Percentiles rank a stretch among this genome's conserved stretches.
Evolutionary conservation across 108 stramenopile species (phyloP).

Genomic region (Chaetoceros tenuissimus): DNA sequence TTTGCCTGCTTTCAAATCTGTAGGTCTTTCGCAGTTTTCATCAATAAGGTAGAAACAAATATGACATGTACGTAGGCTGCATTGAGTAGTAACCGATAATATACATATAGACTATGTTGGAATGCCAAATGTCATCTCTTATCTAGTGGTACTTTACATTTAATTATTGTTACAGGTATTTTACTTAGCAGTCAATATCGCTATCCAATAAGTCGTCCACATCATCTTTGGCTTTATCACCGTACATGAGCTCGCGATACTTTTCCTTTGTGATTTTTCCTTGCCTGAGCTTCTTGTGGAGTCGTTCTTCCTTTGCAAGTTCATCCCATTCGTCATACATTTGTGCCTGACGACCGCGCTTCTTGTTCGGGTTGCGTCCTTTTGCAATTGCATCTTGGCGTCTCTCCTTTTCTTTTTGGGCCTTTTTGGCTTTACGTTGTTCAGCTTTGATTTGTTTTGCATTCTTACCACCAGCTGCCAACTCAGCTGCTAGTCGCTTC

Average conservation of each 20-base stretch:
- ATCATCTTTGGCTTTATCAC: conserved; percentile 19
- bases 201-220: conserved; percentile 8
- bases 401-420: conserved; percentile 44
- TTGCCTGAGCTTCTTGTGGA: conserved; percentile 78
- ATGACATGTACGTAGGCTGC: no score
- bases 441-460: conserved; percentile 88
- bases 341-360: conserved; percentile 73
- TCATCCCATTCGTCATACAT: conserved; percentile 98
- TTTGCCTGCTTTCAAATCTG: neutral
- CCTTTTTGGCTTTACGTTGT: conserved; percentile 61
- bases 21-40: neutral
- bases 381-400: conserved; percentile 57
- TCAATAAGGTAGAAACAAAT: neutral
- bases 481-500: conserved; percentile 73
- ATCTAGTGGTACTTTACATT: no score
- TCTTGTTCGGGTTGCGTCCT: conserved; percentile 86
- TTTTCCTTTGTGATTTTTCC: conserved; percentile 82
- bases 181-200: conserved; percentile 11
- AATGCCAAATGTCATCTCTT: no score
- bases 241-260: conserved; percentile 56
- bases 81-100: no score
- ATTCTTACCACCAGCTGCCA: conserved; percentile 85
- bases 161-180: no score
- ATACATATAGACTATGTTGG: no score
- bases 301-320: conserved; percentile 91